Evolutionary conservation across 306 rosid species (phyloP).

Genomic region (Bauhinia variegata): DNA sequence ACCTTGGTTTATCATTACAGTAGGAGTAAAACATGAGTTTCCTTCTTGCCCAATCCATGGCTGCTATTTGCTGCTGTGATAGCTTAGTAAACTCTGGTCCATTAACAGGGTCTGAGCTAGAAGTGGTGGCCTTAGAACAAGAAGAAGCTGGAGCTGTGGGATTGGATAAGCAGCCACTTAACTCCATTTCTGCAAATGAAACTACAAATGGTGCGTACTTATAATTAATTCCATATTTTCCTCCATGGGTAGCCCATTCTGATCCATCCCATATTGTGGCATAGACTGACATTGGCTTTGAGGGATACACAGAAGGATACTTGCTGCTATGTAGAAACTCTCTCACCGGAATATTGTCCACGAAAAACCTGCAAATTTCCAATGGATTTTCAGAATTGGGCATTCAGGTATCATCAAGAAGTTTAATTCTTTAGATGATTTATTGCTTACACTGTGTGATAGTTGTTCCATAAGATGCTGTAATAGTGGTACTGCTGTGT

Average conservation of each 20-base stretch:
- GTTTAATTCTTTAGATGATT: not conserved
- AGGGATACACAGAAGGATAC: conserved; percentile 59
- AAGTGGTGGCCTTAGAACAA: conserved; percentile 53
- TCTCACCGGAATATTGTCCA: conserved; percentile 86
- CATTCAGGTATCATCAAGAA: not conserved
- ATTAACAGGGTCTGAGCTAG: conserved; percentile 68
- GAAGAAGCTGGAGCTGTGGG: conserved; percentile 47
- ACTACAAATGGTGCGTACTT: conserved; percentile 80
- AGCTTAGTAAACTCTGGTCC: conserved; percentile 74
- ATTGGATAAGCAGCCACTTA: conserved; percentile 62
- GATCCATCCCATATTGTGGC: conserved; percentile 99
- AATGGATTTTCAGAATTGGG: conserved; percentile 3
- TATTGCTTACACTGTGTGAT: conserved; percentile 75
- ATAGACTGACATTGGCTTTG: conserved; percentile 82
- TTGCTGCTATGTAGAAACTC: conserved; percentile 59
- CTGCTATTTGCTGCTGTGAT: conserved; percentile 62
- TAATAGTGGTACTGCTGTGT: conserved; percentile 70
- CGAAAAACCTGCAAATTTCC: conserved; percentile 64
- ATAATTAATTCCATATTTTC: conserved; percentile 81
- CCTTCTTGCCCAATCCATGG: conserved; percentile 94
- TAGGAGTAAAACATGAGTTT: conserved; percentile 96
- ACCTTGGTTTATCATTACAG: conserved; percentile 73
- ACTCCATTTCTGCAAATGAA: conserved; percentile 64
- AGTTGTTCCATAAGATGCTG: conserved; percentile 88
- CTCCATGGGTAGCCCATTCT: conserved; percentile 97